These are phyloP conservation scores for Cercospora sesami DNA, from an alignment of 2,329 filamentous ascomycete genomes.

Conservation along the genomic window DNA sequence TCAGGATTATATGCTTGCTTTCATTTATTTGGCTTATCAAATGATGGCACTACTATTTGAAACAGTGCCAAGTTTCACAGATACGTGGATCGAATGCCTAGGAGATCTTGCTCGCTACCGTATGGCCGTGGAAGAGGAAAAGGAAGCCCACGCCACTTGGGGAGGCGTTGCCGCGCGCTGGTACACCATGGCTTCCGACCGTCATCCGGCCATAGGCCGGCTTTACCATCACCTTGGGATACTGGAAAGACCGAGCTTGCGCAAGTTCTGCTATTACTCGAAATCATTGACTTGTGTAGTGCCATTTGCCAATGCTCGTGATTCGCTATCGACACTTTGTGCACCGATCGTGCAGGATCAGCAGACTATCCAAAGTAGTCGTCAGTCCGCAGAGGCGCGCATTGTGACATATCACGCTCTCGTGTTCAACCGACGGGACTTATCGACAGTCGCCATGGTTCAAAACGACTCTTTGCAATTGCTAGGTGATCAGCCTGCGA, in stretches of 20 bases:
- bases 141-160: constrained; percentile 71
- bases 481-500: constrained; percentile 59
- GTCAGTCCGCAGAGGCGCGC: constrained; percentile 54
- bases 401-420: constrained; percentile 67
- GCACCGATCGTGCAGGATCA: constrained; percentile 48
- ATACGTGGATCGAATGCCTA: constrained; percentile 91
- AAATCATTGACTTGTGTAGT: constrained; percentile 69
- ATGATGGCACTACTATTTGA: constrained; percentile 88
- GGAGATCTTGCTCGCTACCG: constrained; percentile 82
- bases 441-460: constrained; percentile 50
- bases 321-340: constrained; percentile 70
- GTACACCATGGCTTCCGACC: constrained; percentile 81
- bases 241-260: constrained; percentile 67
- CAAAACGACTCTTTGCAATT: constrained; percentile 53
- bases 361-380: constrained; percentile 37
- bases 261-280: constrained; percentile 71
- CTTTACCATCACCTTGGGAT: constrained; percentile 89
- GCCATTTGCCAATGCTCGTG: constrained; percentile 66
- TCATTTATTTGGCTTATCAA: constrained; percentile 84
- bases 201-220: constrained; percentile 70
- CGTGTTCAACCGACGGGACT: constrained; percentile 57
- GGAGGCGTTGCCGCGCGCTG: constrained; percentile 75
- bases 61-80: constrained; percentile 76
- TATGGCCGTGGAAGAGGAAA: constrained; percentile 88
- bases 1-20: constrained; percentile 84